Evolutionary conservation across 345 rosid species (phyloP).

Genomic region (Moricandia moricandioides): DNA sequence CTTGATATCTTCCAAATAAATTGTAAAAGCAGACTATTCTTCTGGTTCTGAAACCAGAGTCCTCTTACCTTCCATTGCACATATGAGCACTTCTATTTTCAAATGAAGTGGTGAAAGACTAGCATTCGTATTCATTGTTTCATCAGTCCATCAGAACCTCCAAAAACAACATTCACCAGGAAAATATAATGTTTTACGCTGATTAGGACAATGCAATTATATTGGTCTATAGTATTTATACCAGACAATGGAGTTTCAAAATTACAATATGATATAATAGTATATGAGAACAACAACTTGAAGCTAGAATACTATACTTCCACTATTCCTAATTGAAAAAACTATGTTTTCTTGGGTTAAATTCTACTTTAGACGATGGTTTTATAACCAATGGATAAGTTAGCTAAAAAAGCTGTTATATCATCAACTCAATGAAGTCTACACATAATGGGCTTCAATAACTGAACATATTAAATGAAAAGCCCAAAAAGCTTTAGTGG

Average conservation of each 20-base stretch:
- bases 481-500: not conserved
- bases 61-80: too few species aligned
- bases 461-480: too few species aligned
- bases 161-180: too few species aligned
- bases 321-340: not conserved
- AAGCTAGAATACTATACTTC: not conserved
- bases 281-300: not conserved
- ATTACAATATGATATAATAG: not conserved
- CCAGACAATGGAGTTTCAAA: not conserved
- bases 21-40: too few species aligned
- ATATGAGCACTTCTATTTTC: too few species aligned
- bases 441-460: not conserved
- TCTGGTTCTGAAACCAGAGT: too few species aligned
- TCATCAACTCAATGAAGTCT: not conserved
- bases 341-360: not conserved
- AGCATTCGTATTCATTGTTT: too few species aligned
- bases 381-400: not conserved
- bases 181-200: too few species aligned
- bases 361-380: not conserved
- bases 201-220: not conserved
- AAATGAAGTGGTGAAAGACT: too few species aligned
- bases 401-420: not conserved
- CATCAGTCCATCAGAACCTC: too few species aligned
- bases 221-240: not conserved
- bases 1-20: too few species aligned